Percentiles rank a stretch among this genome's conserved stretches.
These are phyloP conservation scores for Boletus coccyginus DNA, from an alignment of 768 basidiomycete species.

Conservation along the genomic window DNA sequence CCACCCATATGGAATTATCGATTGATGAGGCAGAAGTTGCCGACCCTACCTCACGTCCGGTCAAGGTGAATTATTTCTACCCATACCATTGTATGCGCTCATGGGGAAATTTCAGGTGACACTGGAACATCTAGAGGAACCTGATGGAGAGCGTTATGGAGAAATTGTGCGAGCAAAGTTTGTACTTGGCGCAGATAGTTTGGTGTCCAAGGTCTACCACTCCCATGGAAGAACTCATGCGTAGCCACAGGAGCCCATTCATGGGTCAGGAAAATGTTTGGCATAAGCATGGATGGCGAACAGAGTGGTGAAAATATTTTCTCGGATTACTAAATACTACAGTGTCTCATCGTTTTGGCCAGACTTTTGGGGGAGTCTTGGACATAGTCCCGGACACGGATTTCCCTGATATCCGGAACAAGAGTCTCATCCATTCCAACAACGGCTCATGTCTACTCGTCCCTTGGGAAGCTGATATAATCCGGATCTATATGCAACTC, in stretches of 20 bases:
- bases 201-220: conserved; percentile 6
- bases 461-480: conserved; percentile 46
- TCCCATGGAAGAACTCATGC: background rate
- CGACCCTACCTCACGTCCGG: conserved; percentile 21
- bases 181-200: conserved; percentile 75
- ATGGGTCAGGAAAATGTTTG: conserved; percentile 70
- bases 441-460: conserved; percentile 51
- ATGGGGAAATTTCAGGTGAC: conserved; percentile 17
- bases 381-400: conserved; percentile 48
- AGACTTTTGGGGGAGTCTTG: conserved; percentile 46
- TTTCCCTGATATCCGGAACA: conserved; percentile 53
- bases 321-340: background rate
- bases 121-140: conserved; percentile 17
- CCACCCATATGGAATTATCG: conserved; percentile 30
- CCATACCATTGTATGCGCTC: background rate
- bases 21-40: conserved; percentile 18
- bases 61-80: conserved; percentile 13
- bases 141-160: conserved; percentile 35
- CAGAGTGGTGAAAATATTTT: conserved; percentile 40
- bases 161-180: conserved; percentile 71
- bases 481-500: conserved; percentile 54
- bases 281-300: conserved; percentile 75
- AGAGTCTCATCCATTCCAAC: conserved; percentile 47
- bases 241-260: conserved; percentile 86
- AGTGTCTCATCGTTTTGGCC: background rate